phyloP scores from a whole-genome alignment of 2,329 filamentous ascomycete genomes.

The Penicillium psychrosexuale region DNA sequence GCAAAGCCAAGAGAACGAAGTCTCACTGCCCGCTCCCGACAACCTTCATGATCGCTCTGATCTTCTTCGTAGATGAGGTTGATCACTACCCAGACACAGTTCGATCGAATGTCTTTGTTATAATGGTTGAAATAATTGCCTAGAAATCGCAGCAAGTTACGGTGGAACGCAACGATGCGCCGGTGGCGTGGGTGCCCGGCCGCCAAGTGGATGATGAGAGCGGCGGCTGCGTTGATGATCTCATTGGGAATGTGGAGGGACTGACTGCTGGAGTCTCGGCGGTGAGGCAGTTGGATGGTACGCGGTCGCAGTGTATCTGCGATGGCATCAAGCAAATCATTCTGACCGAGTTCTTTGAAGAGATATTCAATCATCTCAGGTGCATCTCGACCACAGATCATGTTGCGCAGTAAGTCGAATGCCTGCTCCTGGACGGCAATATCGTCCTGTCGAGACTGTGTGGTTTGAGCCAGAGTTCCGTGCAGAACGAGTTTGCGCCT shows the following conservation, averaged over 20 bases:
- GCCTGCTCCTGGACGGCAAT: constrained; percentile 86
- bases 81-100: constrained; percentile 77
- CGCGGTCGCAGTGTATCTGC: constrained; percentile 68
- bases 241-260: constrained; percentile 48
- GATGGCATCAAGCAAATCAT: constrained; percentile 76
- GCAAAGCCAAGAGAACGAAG: constrained; percentile 70
- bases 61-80: constrained; percentile 86
- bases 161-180: constrained; percentile 72
- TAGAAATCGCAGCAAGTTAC: constrained; percentile 68
- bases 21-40: constrained; percentile 63
- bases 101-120: constrained; percentile 69
- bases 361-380: constrained; percentile 79
- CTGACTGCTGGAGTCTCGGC: constrained; percentile 31
- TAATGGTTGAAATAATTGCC: constrained; percentile 70
- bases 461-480: constrained; percentile 64
- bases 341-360: constrained; percentile 70
- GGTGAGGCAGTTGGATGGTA: constrained; percentile 32
- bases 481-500: constrained; percentile 51
- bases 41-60: constrained; percentile 61
- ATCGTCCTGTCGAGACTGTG: constrained; percentile 71
- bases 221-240: constrained; percentile 74
- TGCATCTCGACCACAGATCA: constrained; percentile 66
- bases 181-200: constrained; percentile 76
- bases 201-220: constrained; percentile 82
- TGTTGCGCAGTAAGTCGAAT: constrained; percentile 83